Conservation (phyloP, 2,329 filamentous ascomycete genomes). For the Pyrenophora tritici-repentis region DNA sequence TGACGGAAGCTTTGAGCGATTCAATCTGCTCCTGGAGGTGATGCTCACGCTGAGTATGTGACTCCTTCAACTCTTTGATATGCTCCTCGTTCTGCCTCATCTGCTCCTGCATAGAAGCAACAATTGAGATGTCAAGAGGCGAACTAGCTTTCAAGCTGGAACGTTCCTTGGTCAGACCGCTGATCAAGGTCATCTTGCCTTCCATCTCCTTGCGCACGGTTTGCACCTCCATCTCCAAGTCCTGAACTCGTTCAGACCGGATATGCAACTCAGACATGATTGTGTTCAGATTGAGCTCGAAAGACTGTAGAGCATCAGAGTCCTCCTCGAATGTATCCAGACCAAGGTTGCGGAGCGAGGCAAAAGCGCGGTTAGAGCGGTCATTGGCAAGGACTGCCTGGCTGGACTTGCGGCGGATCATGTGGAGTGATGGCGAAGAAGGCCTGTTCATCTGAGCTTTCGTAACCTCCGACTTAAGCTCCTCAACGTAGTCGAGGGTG, state of each 20-base stretch:
- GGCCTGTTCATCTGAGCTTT: slow-evolving; percentile 71
- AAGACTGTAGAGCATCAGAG: slow-evolving; percentile 86
- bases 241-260: slow-evolving; percentile 86
- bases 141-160: slow-evolving; percentile 81
- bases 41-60: slow-evolving; percentile 74
- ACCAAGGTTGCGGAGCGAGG: slow-evolving; percentile 85
- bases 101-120: slow-evolving; percentile 85
- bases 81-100: slow-evolving; percentile 82
- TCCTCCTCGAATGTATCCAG: slow-evolving; percentile 80
- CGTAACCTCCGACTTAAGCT: slow-evolving; percentile 83
- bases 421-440: slow-evolving; percentile 69
- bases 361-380: slow-evolving; percentile 87
- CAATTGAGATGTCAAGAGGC: slow-evolving; percentile 88
- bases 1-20: slow-evolving; percentile 64
- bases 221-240: slow-evolving; percentile 82
- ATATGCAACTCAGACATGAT: slow-evolving; percentile 90
- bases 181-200: slow-evolving; percentile 92
- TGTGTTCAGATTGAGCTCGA: slow-evolving; percentile 87
- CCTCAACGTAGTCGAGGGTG: slow-evolving; percentile 83
- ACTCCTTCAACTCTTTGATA: slow-evolving; percentile 73
- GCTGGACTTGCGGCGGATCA: slow-evolving; percentile 91
- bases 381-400: slow-evolving; percentile 87
- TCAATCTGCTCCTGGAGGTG: slow-evolving; percentile 75
- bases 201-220: slow-evolving; percentile 95
- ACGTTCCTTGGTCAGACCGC: slow-evolving; percentile 87